Evolutionary conservation across 1,139 yeast species (phyloP), one percentile per base, ranked within the genome.

Genomic region (Geotrichum aggregatum): DNA sequence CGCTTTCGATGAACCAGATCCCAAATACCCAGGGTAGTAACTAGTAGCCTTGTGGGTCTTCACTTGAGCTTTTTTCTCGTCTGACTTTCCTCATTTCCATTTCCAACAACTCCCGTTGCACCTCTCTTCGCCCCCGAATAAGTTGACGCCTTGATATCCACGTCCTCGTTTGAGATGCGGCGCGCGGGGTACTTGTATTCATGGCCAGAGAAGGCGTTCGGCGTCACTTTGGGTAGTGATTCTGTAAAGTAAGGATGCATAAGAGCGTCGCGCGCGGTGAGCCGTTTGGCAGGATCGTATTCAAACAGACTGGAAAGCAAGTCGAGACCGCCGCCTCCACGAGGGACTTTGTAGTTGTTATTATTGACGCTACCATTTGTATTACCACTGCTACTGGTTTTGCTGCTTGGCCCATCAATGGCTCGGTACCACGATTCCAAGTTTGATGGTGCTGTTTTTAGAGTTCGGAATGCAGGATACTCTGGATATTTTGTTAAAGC

Each of bases 401-500:
- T 13, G 79, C 26, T 39, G 10, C 50, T 47, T 11, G 28, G 73
- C 0, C 87, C 88, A 13, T 94, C 94, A 5, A 42, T 46, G 4
- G 35, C n/a, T 57, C 84, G 85, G 67, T 84, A 91, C 98, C 98
- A 92, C 19, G 82, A 80, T 44, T 80, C 79, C 42, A 92, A 70
- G 60, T 84, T 85, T 16, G 84, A 78, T 7, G 87, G 83, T 61
- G 80, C 85, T 40, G 73, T 71, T 38, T 84, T 84, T 62, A 86
- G 76, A 56, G 80, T 77, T 52, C 83, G 81, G 51, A 85, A 71
- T 19, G 88, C 79, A 18, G 76, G 76, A 65, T 77, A 92, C 62
- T 92, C 98, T 0, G 98, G 98, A 64, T 88, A 89, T 58, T 83
- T 83, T 47, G 76, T 74, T 42, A 92, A 69, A 24, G 84, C 75